Conservation (phyloP, 106 monocot genomes). For the Acorus calamus region DNA sequence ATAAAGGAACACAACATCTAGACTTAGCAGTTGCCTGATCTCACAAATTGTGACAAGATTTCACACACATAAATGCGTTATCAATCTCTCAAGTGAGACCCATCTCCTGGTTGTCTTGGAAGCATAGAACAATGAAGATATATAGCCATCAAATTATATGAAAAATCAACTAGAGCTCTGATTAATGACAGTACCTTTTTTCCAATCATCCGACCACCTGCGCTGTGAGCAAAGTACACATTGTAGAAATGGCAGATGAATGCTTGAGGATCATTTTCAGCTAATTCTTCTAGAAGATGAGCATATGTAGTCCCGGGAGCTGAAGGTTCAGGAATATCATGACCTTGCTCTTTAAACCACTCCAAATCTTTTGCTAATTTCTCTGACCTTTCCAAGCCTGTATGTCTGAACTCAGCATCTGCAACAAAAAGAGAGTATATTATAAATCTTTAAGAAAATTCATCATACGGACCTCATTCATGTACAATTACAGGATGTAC, state of each 20-base stretch:
- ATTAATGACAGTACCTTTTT: constrained; percentile 55
- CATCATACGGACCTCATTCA: too few relatives aligned
- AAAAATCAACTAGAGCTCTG: too few relatives aligned
- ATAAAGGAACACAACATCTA: too few relatives aligned
- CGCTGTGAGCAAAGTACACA: constrained; percentile 84
- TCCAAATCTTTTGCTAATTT: constrained; percentile 71
- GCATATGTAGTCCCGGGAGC: constrained; percentile 68
- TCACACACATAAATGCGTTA: too few relatives aligned
- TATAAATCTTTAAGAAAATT: too few relatives aligned
- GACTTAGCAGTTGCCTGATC: too few relatives aligned
- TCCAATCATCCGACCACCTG: constrained; percentile 91
- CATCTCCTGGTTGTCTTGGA: too few relatives aligned
- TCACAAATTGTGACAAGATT: too few relatives aligned
- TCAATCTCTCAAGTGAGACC: too few relatives aligned
- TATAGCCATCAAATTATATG: too few relatives aligned
- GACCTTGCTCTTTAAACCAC: constrained; percentile 84
- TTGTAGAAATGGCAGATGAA: constrained; percentile 98
- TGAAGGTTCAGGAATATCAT: constrained; percentile 80
- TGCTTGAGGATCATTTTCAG: constrained; percentile 76
- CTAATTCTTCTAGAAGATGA: constrained; percentile 40
- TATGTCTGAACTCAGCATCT: constrained; percentile 81
- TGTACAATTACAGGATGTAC: too few relatives aligned
- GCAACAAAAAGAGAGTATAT: constrained; percentile 16
- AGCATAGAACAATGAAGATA: too few relatives aligned
- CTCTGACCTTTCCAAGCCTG: constrained; percentile 86